phyloP scores from a whole-genome alignment of 2,329 filamentous ascomycete genomes.

The Trichophyton equinum region DNA sequence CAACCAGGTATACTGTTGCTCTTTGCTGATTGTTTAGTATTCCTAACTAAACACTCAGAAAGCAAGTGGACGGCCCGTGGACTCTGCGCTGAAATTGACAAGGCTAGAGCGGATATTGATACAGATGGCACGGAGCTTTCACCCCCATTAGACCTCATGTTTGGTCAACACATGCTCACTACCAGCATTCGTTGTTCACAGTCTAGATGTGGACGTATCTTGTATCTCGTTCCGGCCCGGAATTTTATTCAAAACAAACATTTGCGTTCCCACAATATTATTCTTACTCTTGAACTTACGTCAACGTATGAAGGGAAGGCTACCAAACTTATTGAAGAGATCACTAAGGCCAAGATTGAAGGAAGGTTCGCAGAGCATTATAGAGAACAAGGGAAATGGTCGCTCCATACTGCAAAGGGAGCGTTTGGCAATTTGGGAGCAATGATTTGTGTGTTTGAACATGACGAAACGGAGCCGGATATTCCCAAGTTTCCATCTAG shows the following conservation, averaged over 20 bases:
- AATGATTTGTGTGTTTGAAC: constrained; percentile 36
- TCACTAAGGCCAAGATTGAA: constrained; percentile 76
- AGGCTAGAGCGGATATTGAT: constrained; percentile 34
- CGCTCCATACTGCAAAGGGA: constrained; percentile 56
- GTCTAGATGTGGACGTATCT: constrained; percentile 27
- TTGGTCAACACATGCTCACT: constrained; percentile 59
- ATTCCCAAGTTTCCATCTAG: constrained; percentile 37
- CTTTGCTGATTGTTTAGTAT: constrained; percentile 68
- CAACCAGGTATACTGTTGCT: constrained; percentile 60
- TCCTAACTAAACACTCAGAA: constrained; percentile 58
- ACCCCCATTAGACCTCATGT: constrained; percentile 54
- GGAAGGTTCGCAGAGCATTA: constrained; percentile 72
- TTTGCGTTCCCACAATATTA: constrained; percentile 23
- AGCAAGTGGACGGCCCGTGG: constrained; percentile 59
- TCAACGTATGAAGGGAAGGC: constrained; percentile 69
- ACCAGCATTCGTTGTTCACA: constrained; percentile 56
- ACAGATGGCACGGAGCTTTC: constrained; percentile 31
- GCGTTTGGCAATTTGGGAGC: constrained; percentile 43
- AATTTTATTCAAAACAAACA: constrained; percentile 11
- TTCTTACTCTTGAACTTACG: constrained; percentile 58
- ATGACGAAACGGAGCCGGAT: constrained; percentile 31
- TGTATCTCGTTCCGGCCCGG: constrained; percentile 25
- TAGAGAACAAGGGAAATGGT: constrained; percentile 69
- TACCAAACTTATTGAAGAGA: constrained; percentile 65
- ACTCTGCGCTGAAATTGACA: constrained; percentile 73